Conservation (phyloP, 768 basidiomycete species). For the Hericium coralloides region DNA sequence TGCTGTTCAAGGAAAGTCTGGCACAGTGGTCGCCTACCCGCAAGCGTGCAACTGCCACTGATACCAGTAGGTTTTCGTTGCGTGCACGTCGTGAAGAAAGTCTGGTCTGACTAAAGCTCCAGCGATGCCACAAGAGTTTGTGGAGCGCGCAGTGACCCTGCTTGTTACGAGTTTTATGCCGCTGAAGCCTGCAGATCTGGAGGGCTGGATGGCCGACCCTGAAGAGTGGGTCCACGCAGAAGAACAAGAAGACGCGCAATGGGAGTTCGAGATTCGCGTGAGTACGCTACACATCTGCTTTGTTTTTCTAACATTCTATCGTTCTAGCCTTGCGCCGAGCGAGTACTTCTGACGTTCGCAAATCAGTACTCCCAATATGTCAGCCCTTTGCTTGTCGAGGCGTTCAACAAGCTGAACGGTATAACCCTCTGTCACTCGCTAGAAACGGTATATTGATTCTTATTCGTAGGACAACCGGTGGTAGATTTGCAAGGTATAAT, state of each 20-base stretch:
- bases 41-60: conserved; percentile 50
- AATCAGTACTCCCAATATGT: conserved; percentile 64
- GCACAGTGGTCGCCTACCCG: conserved; percentile 65
- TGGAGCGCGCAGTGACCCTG: conserved; percentile 63
- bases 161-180: conserved; percentile 83
- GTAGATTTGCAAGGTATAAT: conserved; percentile 50
- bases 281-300: conserved; percentile 16
- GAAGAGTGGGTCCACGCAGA: conserved; percentile 93
- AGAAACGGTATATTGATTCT: neutral
- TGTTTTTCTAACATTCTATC: neutral
- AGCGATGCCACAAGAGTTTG: conserved; percentile 63
- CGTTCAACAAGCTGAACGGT: conserved; percentile 59
- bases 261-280: conserved; percentile 90
- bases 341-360: conserved; percentile 78
- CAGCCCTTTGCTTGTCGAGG: conserved; percentile 50
- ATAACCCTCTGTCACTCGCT: conserved; percentile 14
- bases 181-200: conserved; percentile 70
- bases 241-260: conserved; percentile 83
- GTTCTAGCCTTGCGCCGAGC: conserved; percentile 80
- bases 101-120: conserved; percentile 7
- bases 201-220: conserved; percentile 79
- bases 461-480: conserved; percentile 32
- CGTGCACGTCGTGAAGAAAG: neutral
- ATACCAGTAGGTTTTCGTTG: conserved; percentile 36
- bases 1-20: conserved; percentile 76